A percentile compares a stretch with the other conserved stretches of the same genome.
phyloP scores from a whole-genome alignment of 1,139 yeast species.

The Suhomyces bribrorum region DNA sequence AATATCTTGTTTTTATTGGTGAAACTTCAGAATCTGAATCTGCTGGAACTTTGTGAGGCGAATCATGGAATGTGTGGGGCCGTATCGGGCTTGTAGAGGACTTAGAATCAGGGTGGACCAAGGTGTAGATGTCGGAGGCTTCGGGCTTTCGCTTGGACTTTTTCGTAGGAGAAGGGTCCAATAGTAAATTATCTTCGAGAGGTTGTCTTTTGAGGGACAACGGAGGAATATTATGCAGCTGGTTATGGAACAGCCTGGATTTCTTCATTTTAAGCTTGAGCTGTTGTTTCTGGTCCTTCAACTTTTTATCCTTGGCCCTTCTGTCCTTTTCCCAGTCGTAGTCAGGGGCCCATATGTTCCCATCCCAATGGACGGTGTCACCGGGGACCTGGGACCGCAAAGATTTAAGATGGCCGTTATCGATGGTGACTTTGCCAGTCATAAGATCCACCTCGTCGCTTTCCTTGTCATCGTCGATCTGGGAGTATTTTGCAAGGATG shows the following conservation, averaged over 20 bases:
- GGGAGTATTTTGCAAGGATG: conserved; percentile 56
- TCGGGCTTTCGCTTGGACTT: conserved; percentile 9
- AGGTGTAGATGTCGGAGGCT: not conserved
- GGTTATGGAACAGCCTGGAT: conserved; percentile 17
- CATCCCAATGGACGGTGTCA: conserved; percentile 11
- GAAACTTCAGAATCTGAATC: conserved; percentile 5
- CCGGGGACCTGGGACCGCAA: conserved; percentile 17
- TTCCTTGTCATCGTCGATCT: conserved; percentile 49
- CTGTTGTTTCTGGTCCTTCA: conserved; percentile 21
- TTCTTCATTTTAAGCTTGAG: conserved; percentile 24
- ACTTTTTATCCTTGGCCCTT: conserved; percentile 23
- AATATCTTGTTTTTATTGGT: conserved; percentile 1
- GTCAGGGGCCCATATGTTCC: conserved; percentile 17
- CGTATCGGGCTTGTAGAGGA: conserved; percentile 8
- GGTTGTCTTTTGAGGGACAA: conserved; percentile 3
- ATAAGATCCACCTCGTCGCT: conserved; percentile 67
- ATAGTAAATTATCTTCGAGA: conserved; percentile 26
- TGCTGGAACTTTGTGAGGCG: conserved; percentile 17
- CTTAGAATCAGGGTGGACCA: too few relatives aligned
- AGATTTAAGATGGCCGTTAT: conserved; percentile 64
- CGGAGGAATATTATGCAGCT: not conserved
- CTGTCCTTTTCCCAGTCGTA: conserved; percentile 12
- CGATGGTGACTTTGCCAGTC: conserved; percentile 59
- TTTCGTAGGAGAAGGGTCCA: conserved; percentile 37
- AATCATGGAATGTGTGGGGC: conserved; percentile 8